Evolutionary conservation across 1,139 yeast species (phyloP), one percentile per base, ranked within the genome.

Genomic region (Williopsis jadinii): DNA sequence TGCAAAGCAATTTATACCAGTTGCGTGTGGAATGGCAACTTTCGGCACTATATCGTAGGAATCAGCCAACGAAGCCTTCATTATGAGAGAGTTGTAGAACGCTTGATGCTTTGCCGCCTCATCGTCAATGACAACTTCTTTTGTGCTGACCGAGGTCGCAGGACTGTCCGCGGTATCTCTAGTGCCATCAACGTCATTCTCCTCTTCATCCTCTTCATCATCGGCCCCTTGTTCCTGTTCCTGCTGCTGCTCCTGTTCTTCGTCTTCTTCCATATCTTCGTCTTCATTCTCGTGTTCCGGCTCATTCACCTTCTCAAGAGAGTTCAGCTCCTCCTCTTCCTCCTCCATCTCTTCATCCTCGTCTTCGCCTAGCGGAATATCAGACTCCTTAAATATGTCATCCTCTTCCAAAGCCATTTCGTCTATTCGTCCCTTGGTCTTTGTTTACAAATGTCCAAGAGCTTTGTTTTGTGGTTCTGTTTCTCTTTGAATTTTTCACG

Each of bases 1-100:
- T 8, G 94, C 84, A 40, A 92, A 57, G 8, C 94, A 73, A 61
- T 88, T 88, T 35, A 95, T 79, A 39, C 79, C 78, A 0, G 81
- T 62, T 3, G 84, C 67, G 49, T 80, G 80, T 1, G 90, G 90
- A 9, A 84, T 77, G 6, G 90, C 88, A 19, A 80, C 86, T 3
- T 78, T 69, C 1, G 94, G 92, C 30, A 70, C 62, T 2, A 83
- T 75, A 41, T 78, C 84, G 48, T 76, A 77, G 3, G 67, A 63
- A 2, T 68, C 65, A 1, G 84, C 77, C 2, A 61, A 39, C 38
- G 62, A 60, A 2, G 82, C 76, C 36, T 69, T 69, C 31, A 61
- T 56, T 3, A 65, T 61, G 24, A 75, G 58, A 31, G 64, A 62
- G 35, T 66, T 65, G 40, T 79, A 65, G 38, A 59, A 35, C 42